Percentiles rank a stretch among this genome's conserved stretches.
Conservation (phyloP, 352 stramenopile genomes). For the Phytophthora palmivora region DNA sequence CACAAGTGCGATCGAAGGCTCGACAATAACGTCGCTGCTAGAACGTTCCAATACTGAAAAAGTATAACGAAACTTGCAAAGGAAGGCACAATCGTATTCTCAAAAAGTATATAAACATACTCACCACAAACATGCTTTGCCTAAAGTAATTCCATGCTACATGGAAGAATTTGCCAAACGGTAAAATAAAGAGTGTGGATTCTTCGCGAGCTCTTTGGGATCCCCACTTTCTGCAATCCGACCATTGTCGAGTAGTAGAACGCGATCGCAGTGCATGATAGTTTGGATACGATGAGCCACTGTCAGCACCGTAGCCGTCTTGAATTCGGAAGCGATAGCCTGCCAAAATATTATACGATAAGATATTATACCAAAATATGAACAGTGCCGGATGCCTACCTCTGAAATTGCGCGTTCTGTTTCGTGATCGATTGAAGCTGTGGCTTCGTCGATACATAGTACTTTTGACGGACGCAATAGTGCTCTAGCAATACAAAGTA, state of each 20-base stretch:
- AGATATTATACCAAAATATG: background rate
- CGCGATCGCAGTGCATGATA: constrained; percentile 94
- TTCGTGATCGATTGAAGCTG: constrained; percentile 90
- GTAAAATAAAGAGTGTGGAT: constrained; percentile 55
- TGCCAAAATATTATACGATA: constrained; percentile 27
- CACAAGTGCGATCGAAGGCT: background rate
- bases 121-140: background rate
- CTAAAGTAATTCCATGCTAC: constrained; percentile 16
- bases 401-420: constrained; percentile 85
- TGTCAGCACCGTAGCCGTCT: constrained; percentile 94
- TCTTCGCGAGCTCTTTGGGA: constrained; percentile 40
- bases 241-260: constrained; percentile 73
- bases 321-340: constrained; percentile 94
- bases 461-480: constrained; percentile 92
- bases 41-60: constrained; percentile 18
- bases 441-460: constrained; percentile 94
- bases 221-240: constrained; percentile 57
- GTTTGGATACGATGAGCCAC: constrained; percentile 98
- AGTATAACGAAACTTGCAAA: constrained; percentile 8
- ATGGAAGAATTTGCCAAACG: constrained; percentile 34
- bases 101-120: constrained; percentile 5
- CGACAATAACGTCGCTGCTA: constrained; percentile 5
- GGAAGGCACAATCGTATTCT: constrained; percentile 6
- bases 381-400: constrained; percentile 35
- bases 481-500: constrained; percentile 80